Base-by-base conservation (phyloP, 495 filamentous ascomycete genomes). In the Thermothielavioides terrestris region DNA sequence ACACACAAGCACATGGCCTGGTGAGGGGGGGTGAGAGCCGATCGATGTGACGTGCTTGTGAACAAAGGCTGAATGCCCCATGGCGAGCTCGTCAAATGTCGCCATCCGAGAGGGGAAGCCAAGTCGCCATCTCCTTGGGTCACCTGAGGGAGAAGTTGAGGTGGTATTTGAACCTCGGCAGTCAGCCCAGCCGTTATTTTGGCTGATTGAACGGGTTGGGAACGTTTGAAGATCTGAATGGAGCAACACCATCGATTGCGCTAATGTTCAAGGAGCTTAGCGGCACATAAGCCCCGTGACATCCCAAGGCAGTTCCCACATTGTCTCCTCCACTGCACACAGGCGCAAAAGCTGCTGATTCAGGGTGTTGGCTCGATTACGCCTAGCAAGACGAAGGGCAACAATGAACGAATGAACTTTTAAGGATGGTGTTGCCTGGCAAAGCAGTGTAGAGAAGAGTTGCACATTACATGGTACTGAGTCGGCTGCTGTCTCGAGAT, bases 141-240 rank as follows among this genome's bases (percentile, higher is more conserved):
- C 39, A 42, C 39, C 23, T 8, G 23, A 27, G 23, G 39, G 39
- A 42, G 39, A n/a, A 25, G 39, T 42, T 42, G 39, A 42, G 26
- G 39, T 27, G 39, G 18, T 10, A 12, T 12, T 31, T 31, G 9
- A 10, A 31, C 7, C 9, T 31, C 28, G 28, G 9, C 28, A 31
- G n/a, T 31, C 28, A 10, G 2, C 28, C 28, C 9, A 31, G 28
- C 28, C 9, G 28, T 31, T 12, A 31, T 12, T 12, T 31, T 8
- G 14, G 28, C 27, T 31, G 9, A n/a, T 4, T 34, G 31, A 18
- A 25, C 31, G 21, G n/a, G 34, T 38, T n/a, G 35, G 48, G 22
- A 51, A 37, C 40, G 49, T 51, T n/a, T 51, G 49, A 51, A 51
- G 49, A 51, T 51, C 40, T 44, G 49, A 41, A 38, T 51, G n/a